Conservation (phyloP, 805 yeast genomes). For the Cephaloascus fragrans region DNA sequence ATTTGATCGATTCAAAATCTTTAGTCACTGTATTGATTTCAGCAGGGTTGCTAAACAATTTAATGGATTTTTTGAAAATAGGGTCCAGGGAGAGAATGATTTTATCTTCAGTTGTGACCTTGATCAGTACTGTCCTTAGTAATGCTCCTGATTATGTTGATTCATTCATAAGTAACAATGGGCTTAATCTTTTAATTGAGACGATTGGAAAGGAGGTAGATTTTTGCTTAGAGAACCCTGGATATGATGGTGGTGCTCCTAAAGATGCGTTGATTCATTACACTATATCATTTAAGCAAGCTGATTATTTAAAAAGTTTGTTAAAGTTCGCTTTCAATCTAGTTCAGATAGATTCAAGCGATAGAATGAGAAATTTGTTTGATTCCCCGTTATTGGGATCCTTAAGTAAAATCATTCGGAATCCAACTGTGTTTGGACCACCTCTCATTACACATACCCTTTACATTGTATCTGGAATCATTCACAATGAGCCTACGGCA, state of each 20-base stretch:
- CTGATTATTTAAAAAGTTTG: constrained; percentile 46
- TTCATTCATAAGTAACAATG: constrained; percentile 57
- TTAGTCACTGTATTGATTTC: constrained; percentile 49
- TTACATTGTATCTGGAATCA: constrained; percentile 56
- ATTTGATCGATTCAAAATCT: constrained; percentile 46
- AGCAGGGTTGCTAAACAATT: constrained; percentile 66
- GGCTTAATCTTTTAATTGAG: constrained; percentile 53
- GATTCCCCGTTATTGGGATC: constrained; percentile 71
- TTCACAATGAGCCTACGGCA: constrained; percentile 89
- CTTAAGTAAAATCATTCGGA: constrained; percentile 45
- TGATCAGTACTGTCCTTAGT: constrained; percentile 38
- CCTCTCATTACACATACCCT: constrained; percentile 50
- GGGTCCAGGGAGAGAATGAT: constrained; percentile 45
- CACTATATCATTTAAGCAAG: constrained; percentile 48
- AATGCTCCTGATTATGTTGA: constrained; percentile 41
- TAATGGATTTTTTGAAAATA: constrained; percentile 50
- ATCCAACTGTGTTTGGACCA: constrained; percentile 59
- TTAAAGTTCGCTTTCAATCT: constrained; percentile 56
- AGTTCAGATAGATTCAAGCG: constrained; percentile 70
- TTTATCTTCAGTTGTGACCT: constrained; percentile 52
- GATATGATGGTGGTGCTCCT: constrained; percentile 49
- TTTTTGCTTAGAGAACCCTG: constrained; percentile 51
- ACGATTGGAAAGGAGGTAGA: constrained; percentile 55
- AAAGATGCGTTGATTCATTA: constrained; percentile 38
- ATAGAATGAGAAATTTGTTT: constrained; percentile 72